Conservation (phyloP, 148 eudicot species). For the Oxyria digyna region DNA sequence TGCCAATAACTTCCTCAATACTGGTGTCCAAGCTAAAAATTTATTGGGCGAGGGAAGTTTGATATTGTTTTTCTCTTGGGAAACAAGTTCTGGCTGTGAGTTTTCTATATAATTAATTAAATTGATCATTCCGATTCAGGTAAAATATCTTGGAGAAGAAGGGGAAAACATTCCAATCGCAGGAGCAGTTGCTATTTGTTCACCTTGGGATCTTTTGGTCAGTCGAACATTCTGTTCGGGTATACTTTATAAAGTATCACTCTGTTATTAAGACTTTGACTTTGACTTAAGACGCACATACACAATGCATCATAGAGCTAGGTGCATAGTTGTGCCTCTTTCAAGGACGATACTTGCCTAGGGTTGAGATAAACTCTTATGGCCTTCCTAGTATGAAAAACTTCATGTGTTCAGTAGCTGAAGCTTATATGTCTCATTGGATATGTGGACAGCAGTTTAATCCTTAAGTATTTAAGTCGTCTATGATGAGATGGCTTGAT, state of each 20-base stretch:
- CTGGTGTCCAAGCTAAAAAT: background rate
- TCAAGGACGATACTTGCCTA: background rate
- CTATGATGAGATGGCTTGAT: background rate
- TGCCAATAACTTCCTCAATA: background rate
- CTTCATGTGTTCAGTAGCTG: background rate
- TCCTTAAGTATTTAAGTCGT: background rate
- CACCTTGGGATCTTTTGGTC: conserved; percentile 98
- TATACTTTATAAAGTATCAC: background rate
- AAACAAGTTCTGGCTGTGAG: background rate
- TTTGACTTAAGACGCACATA: background rate
- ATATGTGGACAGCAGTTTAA: background rate
- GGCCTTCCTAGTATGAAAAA: background rate
- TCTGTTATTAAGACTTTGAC: background rate
- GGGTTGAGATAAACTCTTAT: background rate
- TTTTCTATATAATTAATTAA: background rate
- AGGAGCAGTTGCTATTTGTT: conserved; percentile 85
- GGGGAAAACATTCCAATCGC: conserved; percentile 76
- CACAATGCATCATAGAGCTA: background rate
- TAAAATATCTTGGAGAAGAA: conserved; percentile 87
- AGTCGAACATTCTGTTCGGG: conserved; percentile 9
- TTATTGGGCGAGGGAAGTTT: background rate
- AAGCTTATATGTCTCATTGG: background rate
- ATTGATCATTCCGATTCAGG: conserved; percentile 27
- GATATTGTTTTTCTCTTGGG: background rate
- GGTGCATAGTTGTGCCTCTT: background rate